Evolutionary conservation across 345 rosid species (phyloP), one percentile per base, ranked within the genome.

Genomic region (Arabis alpina): DNA sequence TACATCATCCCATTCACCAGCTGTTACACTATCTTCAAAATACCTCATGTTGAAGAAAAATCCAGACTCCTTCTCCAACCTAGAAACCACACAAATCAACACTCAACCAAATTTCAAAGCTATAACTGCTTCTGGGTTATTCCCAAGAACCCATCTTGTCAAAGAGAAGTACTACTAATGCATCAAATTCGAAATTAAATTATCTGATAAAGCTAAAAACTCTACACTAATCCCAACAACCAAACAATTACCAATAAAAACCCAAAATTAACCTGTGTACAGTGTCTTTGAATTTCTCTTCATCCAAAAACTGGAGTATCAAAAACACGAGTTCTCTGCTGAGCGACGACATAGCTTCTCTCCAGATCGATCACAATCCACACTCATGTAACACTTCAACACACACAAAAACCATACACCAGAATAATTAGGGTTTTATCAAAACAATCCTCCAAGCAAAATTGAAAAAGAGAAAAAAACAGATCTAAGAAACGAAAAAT

Each of bases 1-100:
- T 0, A 81, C 80, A 64, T 81, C 82, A 5, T 81, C 82, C 84
- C 84, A 81, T 61, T 81, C 84, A 15, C 84, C 84, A 72, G 78
- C 80, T 54, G 79, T 76, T 30, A 81, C 76, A 68, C 75, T 62
- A 11, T 81, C 82, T 63, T 81, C 82, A 65, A 81, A 81, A 48
- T 75, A 81, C 62, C 82, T 66, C 84, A 78, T 81, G 61, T 81
- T 75, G 76, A 81, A 81, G 82, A 72, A 81, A 78, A 64, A 78
- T 0, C 82, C 84, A 8, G 84, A 78, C 66, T 81, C 84, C 54
- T 78, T 72, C 80, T 81, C 84, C 71, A 81, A 51, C 67, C 84
- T 81, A 28, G 2, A 56, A 13, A 19, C 25, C 63, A 56, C 9
- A 28, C 32, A 28, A 28, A n/a, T n/a, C 10, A 61, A 67, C 40